Percentiles rank a stretch among this genome's conserved stretches.
Conservation (phyloP, 768 basidiomycete genomes). For the Suillus discolor region DNA sequence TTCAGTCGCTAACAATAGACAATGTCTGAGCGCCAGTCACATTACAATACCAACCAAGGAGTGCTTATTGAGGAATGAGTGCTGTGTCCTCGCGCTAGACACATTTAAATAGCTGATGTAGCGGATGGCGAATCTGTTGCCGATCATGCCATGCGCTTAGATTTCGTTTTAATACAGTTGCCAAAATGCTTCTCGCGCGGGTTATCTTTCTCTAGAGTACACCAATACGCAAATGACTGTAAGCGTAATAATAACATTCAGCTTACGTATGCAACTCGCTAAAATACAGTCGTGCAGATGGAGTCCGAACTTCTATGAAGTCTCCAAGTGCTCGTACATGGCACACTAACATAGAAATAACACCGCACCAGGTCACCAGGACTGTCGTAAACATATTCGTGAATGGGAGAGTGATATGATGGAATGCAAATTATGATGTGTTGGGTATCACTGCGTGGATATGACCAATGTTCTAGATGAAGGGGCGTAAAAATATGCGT, state of each 20-base stretch:
- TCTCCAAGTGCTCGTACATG: slow-evolving; percentile 2
- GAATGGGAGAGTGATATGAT: background rate
- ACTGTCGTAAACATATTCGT: slow-evolving; percentile 3
- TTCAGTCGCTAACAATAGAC: background rate
- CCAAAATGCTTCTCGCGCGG: background rate
- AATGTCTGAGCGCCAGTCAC: background rate
- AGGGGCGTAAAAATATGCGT: slow-evolving; percentile 6
- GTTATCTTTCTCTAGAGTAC: background rate
- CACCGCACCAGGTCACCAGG: background rate
- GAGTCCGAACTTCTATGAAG: slow-evolving; percentile 2
- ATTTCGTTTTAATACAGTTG: background rate
- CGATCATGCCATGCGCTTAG: background rate
- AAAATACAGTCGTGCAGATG: slow-evolving; percentile 6
- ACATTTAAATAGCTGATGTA: background rate
- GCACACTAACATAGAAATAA: background rate
- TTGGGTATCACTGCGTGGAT: slow-evolving; percentile 8
- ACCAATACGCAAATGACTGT: background rate
- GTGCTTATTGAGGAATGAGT: background rate
- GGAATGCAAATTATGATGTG: slow-evolving; percentile 5
- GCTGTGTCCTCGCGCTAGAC: background rate
- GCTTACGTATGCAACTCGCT: background rate
- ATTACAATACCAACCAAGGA: background rate
- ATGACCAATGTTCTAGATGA: slow-evolving; percentile 9
- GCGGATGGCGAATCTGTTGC: background rate
- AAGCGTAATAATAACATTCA: background rate